Conservation (phyloP, 2,329 filamentous ascomycete species). For the Davidsoniella eucalypti region DNA sequence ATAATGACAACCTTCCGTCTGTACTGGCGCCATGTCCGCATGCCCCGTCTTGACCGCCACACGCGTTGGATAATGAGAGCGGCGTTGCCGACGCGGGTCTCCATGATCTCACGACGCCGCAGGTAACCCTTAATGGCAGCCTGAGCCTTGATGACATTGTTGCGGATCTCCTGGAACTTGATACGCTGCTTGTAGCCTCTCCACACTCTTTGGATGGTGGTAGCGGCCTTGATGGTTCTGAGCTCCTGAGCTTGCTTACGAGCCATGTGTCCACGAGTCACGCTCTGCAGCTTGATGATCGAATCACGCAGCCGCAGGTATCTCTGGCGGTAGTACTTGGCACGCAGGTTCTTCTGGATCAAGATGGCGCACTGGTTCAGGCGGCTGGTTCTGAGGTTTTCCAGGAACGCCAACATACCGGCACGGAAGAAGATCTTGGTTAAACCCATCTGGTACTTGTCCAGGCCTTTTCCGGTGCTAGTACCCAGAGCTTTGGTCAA, state of each 20-base stretch:
- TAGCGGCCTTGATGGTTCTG: constrained; percentile 71
- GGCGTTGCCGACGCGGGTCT: constrained; percentile 84
- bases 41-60: constrained; percentile 67
- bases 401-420: constrained; percentile 94
- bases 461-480: constrained; percentile 53
- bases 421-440: constrained; percentile 99
- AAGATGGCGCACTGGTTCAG: constrained; percentile 89
- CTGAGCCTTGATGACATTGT: constrained; percentile 76
- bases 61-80: constrained; percentile 77
- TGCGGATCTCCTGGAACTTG: constrained; percentile 59
- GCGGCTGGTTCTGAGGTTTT: constrained; percentile 78
- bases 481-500: constrained; percentile 74
- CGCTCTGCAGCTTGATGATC: constrained; percentile 65
- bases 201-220: constrained; percentile 91
- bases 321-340: constrained; percentile 84
- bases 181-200: constrained; percentile 81
- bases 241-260: constrained; percentile 64
- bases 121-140: constrained; percentile 84
- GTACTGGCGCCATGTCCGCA: constrained; percentile 73
- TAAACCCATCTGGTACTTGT: constrained; percentile 94
- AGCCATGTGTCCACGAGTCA: constrained; percentile 61
- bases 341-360: constrained; percentile 95
- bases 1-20: constrained; percentile 77
- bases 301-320: constrained; percentile 77
- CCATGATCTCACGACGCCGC: constrained; percentile 78